Evolutionary conservation across 257 asterid species (phyloP).

Genomic region (Cruciata laevipes): DNA sequence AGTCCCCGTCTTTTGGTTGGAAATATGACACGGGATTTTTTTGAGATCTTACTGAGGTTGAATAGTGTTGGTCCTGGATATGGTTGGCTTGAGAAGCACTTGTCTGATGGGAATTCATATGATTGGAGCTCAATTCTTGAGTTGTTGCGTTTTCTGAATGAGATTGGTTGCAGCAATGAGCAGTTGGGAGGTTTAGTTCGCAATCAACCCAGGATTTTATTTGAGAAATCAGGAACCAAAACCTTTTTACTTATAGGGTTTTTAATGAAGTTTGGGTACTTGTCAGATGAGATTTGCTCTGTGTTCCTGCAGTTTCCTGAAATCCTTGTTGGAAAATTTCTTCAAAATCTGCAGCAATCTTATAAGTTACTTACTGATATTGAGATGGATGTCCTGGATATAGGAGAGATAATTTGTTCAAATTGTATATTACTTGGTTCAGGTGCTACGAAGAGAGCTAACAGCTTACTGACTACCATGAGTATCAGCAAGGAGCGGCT

Average conservation of each 20-base stretch:
- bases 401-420: constrained; percentile 32
- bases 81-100: constrained; percentile 42
- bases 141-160: constrained; percentile 30
- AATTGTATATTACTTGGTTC: constrained; percentile 46
- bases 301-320: constrained; percentile 42
- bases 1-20: constrained; percentile 51
- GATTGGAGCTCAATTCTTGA: constrained; percentile 45
- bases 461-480: constrained; percentile 27
- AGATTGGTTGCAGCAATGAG: constrained; percentile 37
- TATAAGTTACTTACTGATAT: constrained; percentile 45
- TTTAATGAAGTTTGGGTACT: constrained; percentile 50
- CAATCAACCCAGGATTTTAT: constrained; percentile 40
- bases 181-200: constrained; percentile 29
- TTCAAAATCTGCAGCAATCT: constrained; percentile 33
- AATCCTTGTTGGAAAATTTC: constrained; percentile 31
- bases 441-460: constrained; percentile 39
- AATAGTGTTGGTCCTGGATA: constrained; percentile 31
- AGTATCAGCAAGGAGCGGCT: constrained; percentile 36
- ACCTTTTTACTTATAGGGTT: constrained; percentile 38
- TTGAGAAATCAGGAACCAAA: constrained; percentile 41
- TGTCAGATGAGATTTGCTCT: constrained; percentile 21
- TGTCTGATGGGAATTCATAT: constrained; percentile 30
- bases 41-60: constrained; percentile 34
- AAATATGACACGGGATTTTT: constrained; percentile 23
- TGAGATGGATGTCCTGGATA: constrained; percentile 42